These are phyloP conservation scores for Takashimella koratensis DNA, from an alignment of 1,284 basidiomycete genomes.

Conservation along the genomic window DNA sequence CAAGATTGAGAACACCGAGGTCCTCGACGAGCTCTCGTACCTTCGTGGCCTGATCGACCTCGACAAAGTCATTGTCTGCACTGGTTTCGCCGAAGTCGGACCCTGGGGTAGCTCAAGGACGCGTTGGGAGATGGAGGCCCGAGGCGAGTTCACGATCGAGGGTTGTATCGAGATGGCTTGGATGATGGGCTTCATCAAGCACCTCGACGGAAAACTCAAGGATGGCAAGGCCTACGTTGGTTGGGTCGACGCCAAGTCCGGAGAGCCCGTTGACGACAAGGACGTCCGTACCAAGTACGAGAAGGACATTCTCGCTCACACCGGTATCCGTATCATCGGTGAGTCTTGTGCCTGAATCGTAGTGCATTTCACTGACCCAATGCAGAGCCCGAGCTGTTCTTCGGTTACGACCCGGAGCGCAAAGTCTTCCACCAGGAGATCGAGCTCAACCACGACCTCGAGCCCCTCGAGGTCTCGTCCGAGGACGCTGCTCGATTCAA, in stretches of 20 bases:
- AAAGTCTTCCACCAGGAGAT: slow-evolving; percentile 97
- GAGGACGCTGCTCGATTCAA: slow-evolving; percentile 94
- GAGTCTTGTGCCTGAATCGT: slow-evolving; percentile 32
- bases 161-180: slow-evolving; percentile 99
- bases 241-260: slow-evolving; percentile 94
- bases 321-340: slow-evolving; percentile 96
- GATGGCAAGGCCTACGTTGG: slow-evolving; percentile 89
- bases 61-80: slow-evolving; percentile 91
- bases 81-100: slow-evolving; percentile 96
- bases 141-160: slow-evolving; percentile 89
- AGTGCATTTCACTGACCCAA: slow-evolving; percentile 45
- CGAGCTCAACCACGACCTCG: slow-evolving; percentile 93
- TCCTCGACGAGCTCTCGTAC: slow-evolving; percentile 67
- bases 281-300: slow-evolving; percentile 92
- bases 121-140: slow-evolving; percentile 99
- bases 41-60: slow-evolving; percentile 86
- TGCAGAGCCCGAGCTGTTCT: slow-evolving; percentile 88
- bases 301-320: slow-evolving; percentile 84
- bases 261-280: slow-evolving; percentile 97
- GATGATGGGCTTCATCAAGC: slow-evolving; percentile 98
- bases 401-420: slow-evolving; percentile 93
- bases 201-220: slow-evolving; percentile 94
- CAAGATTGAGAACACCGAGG: slow-evolving; percentile 62
- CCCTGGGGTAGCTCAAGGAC: slow-evolving; percentile 98
- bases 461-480: slow-evolving; percentile 88